Percentiles rank a stretch among this genome's conserved stretches.
Evolutionary conservation across 768 basidiomycete genomes (phyloP).

Genomic region (Lepiota venenata): DNA sequence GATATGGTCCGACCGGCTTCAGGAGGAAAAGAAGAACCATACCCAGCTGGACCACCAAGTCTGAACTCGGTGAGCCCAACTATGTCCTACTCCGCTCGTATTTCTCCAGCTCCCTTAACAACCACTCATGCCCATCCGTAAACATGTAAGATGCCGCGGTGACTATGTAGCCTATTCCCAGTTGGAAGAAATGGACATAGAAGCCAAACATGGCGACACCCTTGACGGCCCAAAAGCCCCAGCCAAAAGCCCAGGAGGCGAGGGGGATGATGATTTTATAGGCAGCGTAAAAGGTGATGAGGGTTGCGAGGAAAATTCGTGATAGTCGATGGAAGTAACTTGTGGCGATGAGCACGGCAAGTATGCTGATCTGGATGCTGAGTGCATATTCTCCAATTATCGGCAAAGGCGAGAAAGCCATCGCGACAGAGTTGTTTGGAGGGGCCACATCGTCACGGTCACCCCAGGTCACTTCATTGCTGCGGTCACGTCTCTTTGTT

Average conservation of each 20-base stretch:
- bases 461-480: neutral
- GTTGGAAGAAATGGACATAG: constrained; percentile 30
- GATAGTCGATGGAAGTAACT: constrained; percentile 26
- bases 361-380: constrained; percentile 24
- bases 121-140: constrained; percentile 9
- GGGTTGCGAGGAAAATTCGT: constrained; percentile 18
- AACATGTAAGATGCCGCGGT: constrained; percentile 12
- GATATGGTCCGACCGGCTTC: neutral
- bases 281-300: constrained; percentile 22
- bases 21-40: neutral
- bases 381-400: constrained; percentile 27
- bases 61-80: neutral
- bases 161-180: constrained; percentile 23
- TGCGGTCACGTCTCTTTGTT: constrained; percentile 17
- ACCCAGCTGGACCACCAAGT: neutral
- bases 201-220: constrained; percentile 32
- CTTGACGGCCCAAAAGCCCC: constrained; percentile 22
- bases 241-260: constrained; percentile 14
- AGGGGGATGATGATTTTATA: constrained; percentile 24
- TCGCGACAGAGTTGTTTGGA: constrained; percentile 11
- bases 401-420: constrained; percentile 20
- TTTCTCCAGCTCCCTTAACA: constrained; percentile 16
- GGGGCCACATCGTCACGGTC: constrained; percentile 12
- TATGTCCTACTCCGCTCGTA: neutral
- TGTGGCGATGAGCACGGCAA: constrained; percentile 22